Conservation (phyloP, 75 land plant species). For the Pseudotsuga menziesii region DNA sequence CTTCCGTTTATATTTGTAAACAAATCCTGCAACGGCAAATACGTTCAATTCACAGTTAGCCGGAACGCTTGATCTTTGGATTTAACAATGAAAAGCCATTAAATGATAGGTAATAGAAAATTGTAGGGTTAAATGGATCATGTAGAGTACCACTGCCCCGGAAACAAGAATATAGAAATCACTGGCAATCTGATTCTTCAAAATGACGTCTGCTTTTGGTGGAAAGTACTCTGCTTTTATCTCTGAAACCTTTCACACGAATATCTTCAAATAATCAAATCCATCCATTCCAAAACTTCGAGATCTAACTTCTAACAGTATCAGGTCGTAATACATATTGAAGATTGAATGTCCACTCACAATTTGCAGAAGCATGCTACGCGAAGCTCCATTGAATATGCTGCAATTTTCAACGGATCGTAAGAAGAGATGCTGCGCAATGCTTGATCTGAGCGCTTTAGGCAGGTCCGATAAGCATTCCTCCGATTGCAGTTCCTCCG, state of each 20-base stretch:
- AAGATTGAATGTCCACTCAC: not conserved
- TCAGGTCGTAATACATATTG: too few species aligned
- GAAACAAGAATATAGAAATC: conserved; percentile 23
- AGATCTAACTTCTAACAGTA: too few species aligned
- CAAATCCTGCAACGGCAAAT: conserved; percentile 10
- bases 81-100: not conserved
- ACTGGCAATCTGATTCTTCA: conserved; percentile 18
- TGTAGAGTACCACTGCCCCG: conserved; percentile 19
- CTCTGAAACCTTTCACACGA: conserved; percentile 17
- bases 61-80: too few species aligned
- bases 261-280: too few species aligned
- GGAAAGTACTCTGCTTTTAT: conserved; percentile 27
- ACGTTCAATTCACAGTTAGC: not conserved
- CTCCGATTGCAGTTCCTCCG: conserved; percentile 65
- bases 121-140: not conserved
- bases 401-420: conserved; percentile 39
- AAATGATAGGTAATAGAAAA: not conserved
- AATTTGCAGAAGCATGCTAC: not conserved
- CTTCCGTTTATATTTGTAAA: conserved; percentile 11
- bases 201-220: conserved; percentile 21
- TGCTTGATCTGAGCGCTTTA: conserved; percentile 69
- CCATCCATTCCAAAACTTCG: too few species aligned
- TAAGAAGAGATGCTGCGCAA: conserved; percentile 67
- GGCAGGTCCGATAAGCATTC: conserved; percentile 57
- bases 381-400: conserved; percentile 34